A percentile compares a stretch with the other conserved stretches of the same genome.
Conservation (phyloP, 2,329 filamentous ascomycete species). For the Aureobasidium leucospermi region DNA sequence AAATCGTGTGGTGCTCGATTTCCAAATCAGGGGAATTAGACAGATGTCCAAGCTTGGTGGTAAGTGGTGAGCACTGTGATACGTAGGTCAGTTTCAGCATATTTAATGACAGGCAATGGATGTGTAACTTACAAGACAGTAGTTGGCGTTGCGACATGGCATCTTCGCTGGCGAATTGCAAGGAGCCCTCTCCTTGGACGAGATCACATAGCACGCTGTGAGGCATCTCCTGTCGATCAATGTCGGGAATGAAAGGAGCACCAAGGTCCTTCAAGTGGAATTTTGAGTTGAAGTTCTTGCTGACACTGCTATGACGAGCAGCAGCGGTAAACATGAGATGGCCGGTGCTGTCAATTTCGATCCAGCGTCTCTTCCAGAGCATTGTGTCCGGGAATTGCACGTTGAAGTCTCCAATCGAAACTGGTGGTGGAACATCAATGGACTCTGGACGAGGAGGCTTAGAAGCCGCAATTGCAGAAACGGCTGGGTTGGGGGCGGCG, state of each 20-base stretch:
- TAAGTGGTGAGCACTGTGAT: constrained; percentile 23
- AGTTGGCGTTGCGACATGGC: constrained; percentile 45
- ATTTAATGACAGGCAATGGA: neutral
- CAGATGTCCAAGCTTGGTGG: constrained; percentile 13
- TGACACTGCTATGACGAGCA: constrained; percentile 45
- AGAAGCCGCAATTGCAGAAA: constrained; percentile 4
- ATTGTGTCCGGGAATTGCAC: constrained; percentile 95
- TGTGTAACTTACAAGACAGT: constrained; percentile 38
- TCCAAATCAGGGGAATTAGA: neutral
- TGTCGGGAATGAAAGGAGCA: constrained; percentile 72
- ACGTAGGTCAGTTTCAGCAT: neutral
- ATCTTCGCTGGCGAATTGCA: constrained; percentile 58
- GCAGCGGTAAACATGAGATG: constrained; percentile 72
- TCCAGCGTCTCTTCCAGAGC: constrained; percentile 88
- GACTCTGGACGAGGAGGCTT: constrained; percentile 2
- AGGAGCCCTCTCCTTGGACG: constrained; percentile 44
- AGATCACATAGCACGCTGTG: constrained; percentile 69
- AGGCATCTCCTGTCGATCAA: constrained; percentile 85
- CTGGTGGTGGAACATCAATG: constrained; percentile 44
- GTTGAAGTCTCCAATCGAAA: constrained; percentile 83
- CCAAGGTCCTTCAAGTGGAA: constrained; percentile 84
- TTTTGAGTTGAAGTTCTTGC: constrained; percentile 60
- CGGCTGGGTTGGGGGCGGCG: neutral
- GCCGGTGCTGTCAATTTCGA: constrained; percentile 77
- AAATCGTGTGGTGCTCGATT: neutral